phyloP scores from a whole-genome alignment of 345 rosid species.

The Rhodamnia rubescens region DNA sequence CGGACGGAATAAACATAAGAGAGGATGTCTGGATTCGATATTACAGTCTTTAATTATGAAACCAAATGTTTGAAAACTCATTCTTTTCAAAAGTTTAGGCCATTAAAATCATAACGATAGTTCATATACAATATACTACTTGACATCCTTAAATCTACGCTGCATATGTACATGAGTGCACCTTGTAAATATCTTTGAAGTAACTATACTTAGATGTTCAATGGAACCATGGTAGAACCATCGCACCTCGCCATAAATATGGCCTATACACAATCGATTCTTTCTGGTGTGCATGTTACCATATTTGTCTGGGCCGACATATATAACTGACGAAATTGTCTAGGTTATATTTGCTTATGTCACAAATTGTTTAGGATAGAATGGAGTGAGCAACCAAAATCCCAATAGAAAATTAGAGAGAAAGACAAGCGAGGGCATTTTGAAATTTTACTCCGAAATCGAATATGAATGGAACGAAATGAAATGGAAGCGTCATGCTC shows the following conservation, averaged over 20 bases:
- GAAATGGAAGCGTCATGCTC: not conserved
- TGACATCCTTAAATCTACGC: not conserved
- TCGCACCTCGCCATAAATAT: not conserved
- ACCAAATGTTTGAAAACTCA: rapidly evolving
- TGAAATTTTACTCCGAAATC: not conserved
- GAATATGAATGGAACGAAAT: not conserved
- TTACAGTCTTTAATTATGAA: not conserved
- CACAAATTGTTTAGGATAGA: too few species aligned
- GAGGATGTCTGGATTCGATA: not conserved
- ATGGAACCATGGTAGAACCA: not conserved
- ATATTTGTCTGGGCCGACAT: not conserved
- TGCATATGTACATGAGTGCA: not conserved
- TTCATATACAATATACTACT: not conserved
- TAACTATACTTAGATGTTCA: not conserved
- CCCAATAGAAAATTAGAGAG: not conserved
- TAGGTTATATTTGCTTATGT: not conserved
- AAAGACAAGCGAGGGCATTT: not conserved
- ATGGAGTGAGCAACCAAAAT: not conserved
- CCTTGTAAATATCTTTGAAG: not conserved
- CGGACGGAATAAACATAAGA: not conserved
- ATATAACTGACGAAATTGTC: not conserved
- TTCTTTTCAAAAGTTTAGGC: not conserved
- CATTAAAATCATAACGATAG: not conserved
- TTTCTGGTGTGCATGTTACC: not conserved
- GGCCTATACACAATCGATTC: not conserved